Evolutionary conservation across 768 basidiomycete genomes (phyloP).

Genomic region (Gelatoporia subvermispora): DNA sequence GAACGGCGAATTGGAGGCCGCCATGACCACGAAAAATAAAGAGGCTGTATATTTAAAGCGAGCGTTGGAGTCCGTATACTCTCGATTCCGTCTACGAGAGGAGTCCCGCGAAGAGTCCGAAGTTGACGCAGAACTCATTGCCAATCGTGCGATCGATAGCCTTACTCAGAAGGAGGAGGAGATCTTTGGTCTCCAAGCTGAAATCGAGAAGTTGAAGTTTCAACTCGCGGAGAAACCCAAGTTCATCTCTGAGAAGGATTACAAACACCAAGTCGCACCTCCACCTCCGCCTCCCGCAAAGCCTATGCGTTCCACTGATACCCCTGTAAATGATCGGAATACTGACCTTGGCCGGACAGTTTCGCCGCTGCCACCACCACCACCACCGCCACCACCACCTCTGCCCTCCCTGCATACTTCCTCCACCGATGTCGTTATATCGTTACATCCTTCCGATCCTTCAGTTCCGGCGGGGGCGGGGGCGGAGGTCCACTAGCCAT

Average conservation of each 20-base stretch:
- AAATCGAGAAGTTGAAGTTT: conserved; percentile 47
- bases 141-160: conserved; percentile 63
- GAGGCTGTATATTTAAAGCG: conserved; percentile 75
- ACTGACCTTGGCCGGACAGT: not conserved
- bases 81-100: conserved; percentile 61
- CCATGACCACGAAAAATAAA: conserved; percentile 55
- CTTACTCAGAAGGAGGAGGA: conserved; percentile 65
- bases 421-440: conserved; percentile 29
- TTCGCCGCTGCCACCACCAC: conserved; percentile 2
- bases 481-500: too few relatives aligned
- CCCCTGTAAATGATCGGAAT: conserved; percentile 1
- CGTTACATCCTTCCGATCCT: too few relatives aligned
- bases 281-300: conserved; percentile 50
- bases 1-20: conserved; percentile 49
- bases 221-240: conserved; percentile 47
- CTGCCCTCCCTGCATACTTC: conserved; percentile 31
- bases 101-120: conserved; percentile 47
- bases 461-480: too few relatives aligned
- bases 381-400: conserved; percentile 19
- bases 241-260: conserved; percentile 60
- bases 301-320: conserved; percentile 23
- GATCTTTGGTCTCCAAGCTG: conserved; percentile 44
- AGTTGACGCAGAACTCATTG: conserved; percentile 65
- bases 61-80: conserved; percentile 84
- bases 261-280: conserved; percentile 61